A percentile compares a stretch with the other conserved stretches of the same genome.
These are phyloP conservation scores for Taphrina wiesneri DNA, from an alignment of 1,139 yeast genomes.

Conservation along the genomic window DNA sequence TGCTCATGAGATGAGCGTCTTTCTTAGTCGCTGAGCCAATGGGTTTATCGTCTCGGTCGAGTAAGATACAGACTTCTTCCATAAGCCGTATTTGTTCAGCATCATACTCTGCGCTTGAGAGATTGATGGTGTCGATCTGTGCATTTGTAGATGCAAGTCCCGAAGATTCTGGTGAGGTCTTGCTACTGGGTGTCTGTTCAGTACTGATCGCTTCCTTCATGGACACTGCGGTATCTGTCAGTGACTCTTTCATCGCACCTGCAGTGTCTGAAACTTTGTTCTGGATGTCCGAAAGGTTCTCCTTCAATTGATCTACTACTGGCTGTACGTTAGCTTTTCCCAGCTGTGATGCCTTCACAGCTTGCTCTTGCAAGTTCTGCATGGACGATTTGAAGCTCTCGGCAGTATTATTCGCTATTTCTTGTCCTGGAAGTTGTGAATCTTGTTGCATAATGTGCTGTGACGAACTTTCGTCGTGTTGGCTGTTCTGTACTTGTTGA, in stretches of 20 bases:
- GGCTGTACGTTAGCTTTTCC: not conserved
- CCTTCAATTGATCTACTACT: not conserved
- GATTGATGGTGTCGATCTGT: constrained; percentile 40
- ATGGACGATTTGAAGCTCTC: not conserved
- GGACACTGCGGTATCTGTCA: not conserved
- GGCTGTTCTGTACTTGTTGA: not conserved
- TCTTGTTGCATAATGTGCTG: not conserved
- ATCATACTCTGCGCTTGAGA: constrained; percentile 74
- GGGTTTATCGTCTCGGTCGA: constrained; percentile 82
- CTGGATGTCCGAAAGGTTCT: not conserved
- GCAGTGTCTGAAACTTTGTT: not conserved
- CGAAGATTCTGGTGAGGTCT: not conserved
- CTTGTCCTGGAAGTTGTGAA: not conserved
- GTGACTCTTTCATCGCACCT: not conserved
- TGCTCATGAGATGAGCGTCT: constrained; percentile 84
- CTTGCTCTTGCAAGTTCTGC: not conserved
- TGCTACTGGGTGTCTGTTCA: not conserved
- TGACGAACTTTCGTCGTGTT: not conserved
- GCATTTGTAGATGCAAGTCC: not conserved
- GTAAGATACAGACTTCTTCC: constrained; percentile 95
- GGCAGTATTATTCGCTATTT: not conserved
- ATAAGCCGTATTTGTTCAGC: constrained; percentile 89
- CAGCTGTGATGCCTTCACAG: not conserved
- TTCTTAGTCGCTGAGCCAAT: constrained; percentile 94
- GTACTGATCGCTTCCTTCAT: not conserved